Evolutionary conservation across 805 yeast species (phyloP).

Genomic region (Wickerhamiella kurtzmanii): DNA sequence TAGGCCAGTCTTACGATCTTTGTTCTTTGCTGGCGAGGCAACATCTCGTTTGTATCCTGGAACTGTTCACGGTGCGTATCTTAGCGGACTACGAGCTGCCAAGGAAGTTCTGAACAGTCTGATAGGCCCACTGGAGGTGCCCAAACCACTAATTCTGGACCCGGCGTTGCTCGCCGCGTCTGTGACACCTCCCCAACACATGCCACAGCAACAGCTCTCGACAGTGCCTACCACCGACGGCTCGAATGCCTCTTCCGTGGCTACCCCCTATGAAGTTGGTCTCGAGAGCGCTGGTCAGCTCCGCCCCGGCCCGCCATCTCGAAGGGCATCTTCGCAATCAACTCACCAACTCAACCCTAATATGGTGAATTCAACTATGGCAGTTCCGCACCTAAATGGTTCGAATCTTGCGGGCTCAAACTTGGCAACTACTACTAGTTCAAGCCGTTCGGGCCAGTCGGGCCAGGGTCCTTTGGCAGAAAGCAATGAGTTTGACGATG

Average conservation of each 20-base stretch:
- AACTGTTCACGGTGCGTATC: conserved; percentile 32
- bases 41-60: conserved; percentile 31
- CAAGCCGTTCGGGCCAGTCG: not conserved
- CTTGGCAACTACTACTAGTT: not conserved
- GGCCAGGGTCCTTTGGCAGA: conserved; percentile 1
- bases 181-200: not conserved
- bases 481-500: conserved; percentile 10
- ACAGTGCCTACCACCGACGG: not conserved
- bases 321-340: not conserved
- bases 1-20: conserved; percentile 25
- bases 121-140: conserved; percentile 30
- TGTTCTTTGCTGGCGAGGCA: conserved; percentile 34
- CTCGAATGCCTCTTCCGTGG: not conserved
- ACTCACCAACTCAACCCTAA: not conserved
- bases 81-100: conserved; percentile 32
- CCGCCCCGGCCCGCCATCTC: not conserved
- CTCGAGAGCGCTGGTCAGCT: not conserved
- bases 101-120: conserved; percentile 29
- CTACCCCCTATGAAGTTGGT: not conserved
- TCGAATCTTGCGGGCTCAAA: not conserved
- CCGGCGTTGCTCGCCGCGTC: conserved; percentile 1
- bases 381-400: too few species aligned
- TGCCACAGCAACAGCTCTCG: not conserved
- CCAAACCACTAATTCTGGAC: conserved; percentile 23
- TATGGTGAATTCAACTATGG: not conserved